These are phyloP conservation scores for Acer yangbiense DNA, from an alignment of 345 rosid species.

Conservation along the genomic window DNA sequence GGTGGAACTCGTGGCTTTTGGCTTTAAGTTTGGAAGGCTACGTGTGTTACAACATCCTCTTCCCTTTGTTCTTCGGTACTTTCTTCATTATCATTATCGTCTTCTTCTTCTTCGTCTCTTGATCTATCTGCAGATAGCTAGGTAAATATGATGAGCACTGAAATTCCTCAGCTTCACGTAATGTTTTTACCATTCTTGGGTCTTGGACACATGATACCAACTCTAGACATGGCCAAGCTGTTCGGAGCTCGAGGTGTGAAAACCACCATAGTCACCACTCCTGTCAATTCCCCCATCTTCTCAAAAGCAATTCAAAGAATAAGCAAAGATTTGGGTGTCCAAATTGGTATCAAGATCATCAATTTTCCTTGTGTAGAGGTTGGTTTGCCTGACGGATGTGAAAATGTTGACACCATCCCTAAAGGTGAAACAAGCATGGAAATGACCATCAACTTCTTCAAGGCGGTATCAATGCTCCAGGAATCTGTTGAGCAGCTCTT, in stretches of 20 bases:
- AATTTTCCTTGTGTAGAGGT: slow-evolving; percentile 42
- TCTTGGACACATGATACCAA: slow-evolving; percentile 58
- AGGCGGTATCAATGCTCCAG: slow-evolving; percentile 29
- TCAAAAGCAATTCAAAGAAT: slow-evolving; percentile 33
- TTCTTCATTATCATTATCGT: too few species aligned
- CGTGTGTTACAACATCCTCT: too few species aligned
- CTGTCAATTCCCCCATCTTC: slow-evolving; percentile 26
- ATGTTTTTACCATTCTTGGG: slow-evolving; percentile 54
- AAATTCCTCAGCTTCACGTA: slow-evolving; percentile 32
- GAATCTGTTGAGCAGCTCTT: slow-evolving; percentile 25
- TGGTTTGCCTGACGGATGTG: slow-evolving; percentile 49
- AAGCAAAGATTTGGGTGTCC: slow-evolving; percentile 22
- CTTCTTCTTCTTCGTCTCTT: too few species aligned
- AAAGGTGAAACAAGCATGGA: background rate
- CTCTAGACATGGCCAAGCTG: slow-evolving; percentile 51
- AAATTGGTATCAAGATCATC: slow-evolving; percentile 33
- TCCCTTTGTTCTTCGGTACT: too few species aligned
- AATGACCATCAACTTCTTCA: slow-evolving; percentile 27
- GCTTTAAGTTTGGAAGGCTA: too few species aligned
- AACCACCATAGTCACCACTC: slow-evolving; percentile 52
- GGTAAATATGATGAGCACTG: slow-evolving; percentile 16
- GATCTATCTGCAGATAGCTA: too few species aligned
- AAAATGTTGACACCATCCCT: slow-evolving; percentile 33
- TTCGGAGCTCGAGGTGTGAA: slow-evolving; percentile 43
- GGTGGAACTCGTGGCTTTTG: too few species aligned